These are phyloP conservation scores for Eragrostis tef DNA, from an alignment of 202 grass and related monocot species.

Conservation along the genomic window DNA sequence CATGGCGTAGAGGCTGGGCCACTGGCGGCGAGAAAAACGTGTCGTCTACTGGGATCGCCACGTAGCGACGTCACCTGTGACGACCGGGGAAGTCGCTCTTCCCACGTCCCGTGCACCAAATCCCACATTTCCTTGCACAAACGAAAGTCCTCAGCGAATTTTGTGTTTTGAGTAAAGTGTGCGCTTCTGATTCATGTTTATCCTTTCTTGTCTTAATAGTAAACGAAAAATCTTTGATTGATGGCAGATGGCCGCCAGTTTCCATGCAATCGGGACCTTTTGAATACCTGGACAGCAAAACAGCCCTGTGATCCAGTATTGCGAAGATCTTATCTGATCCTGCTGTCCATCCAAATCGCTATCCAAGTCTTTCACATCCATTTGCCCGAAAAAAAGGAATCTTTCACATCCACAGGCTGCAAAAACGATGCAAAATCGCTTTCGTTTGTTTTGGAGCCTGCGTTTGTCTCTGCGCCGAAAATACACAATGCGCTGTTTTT, in stretches of 20 bases:
- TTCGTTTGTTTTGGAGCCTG: slow-evolving; percentile 7
- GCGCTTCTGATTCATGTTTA: too few relatives aligned
- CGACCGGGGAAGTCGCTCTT: neutral
- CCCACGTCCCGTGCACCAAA: slow-evolving; percentile 2
- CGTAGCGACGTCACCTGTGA: slow-evolving; percentile 53
- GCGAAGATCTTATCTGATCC: neutral
- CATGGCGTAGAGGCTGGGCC: neutral
- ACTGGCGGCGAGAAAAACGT: slow-evolving; percentile 35
- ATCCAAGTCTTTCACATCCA: neutral
- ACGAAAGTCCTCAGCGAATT: neutral
- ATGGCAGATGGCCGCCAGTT: neutral
- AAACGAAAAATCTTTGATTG: too few relatives aligned
- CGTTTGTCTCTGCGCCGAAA: slow-evolving; percentile 20
- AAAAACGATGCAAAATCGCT: neutral
- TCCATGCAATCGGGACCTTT: neutral
- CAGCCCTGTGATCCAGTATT: neutral
- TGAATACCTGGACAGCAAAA: neutral
- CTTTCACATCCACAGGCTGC: neutral
- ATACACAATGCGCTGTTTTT: neutral
- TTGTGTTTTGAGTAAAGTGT: neutral
- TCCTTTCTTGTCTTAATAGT: too few relatives aligned
- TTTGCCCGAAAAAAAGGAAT: neutral
- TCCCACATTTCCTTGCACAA: neutral
- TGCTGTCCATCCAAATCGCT: neutral
- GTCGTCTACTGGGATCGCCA: slow-evolving; percentile 17